Base-by-base conservation (phyloP, 2,329 filamentous ascomycete species). In the Colletotrichum cuscutae region DNA sequence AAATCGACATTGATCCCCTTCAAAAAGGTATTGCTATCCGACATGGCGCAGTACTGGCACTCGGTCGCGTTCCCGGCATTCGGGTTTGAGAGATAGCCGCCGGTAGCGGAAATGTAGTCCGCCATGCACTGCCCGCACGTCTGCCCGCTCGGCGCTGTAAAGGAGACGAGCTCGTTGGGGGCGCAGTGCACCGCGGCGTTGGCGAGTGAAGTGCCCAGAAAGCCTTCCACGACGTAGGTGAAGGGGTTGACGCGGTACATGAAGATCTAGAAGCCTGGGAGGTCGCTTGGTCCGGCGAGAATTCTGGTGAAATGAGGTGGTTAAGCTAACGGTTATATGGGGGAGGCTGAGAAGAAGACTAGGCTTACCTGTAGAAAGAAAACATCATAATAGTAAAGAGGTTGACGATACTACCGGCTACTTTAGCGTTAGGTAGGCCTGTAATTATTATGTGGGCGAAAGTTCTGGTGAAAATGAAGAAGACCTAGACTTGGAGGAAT, bases 371-470 rank as follows among this genome's bases (percentile, higher is more conserved):
- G 78, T 89, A 90, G 84, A 92, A 93, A 32, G 90, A 85, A 56
- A 93, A 85, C 56, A 86, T 87, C 76, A 93, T 84, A n/a, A 89
- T 89, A 81, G 93, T 91, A 75, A 90, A 79, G 53, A 93, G 80
- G 35, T 91, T 91, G 57, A 91, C 89, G 53, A 94, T 82, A 72
- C 91, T 92, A 28, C 89, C 90, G 28, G 88, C 91, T 1, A 88
- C 88, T 77, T 93, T 91, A 3, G 90, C 90, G 35, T 86, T 86
- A 3, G 90, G 88, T 15, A 93, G 83, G 19, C 88, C 91, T 0
- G 91, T 88, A 59, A 93, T 91, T 68, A 91, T 78, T 86, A 93
- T 88, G 73, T 89, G 85, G 1, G 90, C 87, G 78, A 94, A 94
- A 0, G 91, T 93, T 5, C 87, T 90, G 0, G 89, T 87, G 78